Percentiles rank a stretch among this genome's conserved stretches.
These are phyloP conservation scores for Phaeotremella skinneri DNA, from an alignment of 768 basidiomycete species.

Conservation along the genomic window DNA sequence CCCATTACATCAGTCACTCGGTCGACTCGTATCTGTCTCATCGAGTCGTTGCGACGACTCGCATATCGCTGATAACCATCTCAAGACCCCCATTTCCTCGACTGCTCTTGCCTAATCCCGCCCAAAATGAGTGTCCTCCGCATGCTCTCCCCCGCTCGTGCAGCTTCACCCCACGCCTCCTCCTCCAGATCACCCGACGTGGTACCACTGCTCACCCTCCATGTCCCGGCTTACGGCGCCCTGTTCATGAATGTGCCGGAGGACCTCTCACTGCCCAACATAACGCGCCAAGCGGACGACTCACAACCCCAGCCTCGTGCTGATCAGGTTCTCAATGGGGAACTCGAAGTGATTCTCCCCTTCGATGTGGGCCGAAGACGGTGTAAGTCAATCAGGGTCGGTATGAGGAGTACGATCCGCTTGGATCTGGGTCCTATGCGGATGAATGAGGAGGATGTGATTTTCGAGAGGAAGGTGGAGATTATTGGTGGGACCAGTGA, in stretches of 20 bases:
- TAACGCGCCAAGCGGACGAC: not conserved
- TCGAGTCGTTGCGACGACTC: no score
- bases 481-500: conserved; percentile 27
- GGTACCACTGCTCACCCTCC: conserved; percentile 1
- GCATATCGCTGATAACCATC: no score
- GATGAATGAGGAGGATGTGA: conserved; percentile 30
- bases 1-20: no score
- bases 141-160: not conserved
- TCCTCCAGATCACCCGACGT: not conserved
- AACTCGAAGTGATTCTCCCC: conserved; percentile 25
- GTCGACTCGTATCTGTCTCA: no score
- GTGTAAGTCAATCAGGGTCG: conserved; percentile 26
- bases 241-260: conserved; percentile 24
- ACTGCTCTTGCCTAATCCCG: no score
- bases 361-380: not conserved
- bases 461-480: conserved; percentile 37
- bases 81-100: no score
- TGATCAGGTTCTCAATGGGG: conserved; percentile 26
- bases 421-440: conserved; percentile 23
- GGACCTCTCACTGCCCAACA: conserved; percentile 15
- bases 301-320: conserved; percentile 11
- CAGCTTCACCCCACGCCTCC: not conserved
- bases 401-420: conserved; percentile 13
- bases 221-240: conserved; percentile 18
- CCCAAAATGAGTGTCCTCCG: conserved; percentile 1